Evolutionary conservation across 805 yeast species (phyloP).

Genomic region (Lipomyces spencermartinsiae): DNA sequence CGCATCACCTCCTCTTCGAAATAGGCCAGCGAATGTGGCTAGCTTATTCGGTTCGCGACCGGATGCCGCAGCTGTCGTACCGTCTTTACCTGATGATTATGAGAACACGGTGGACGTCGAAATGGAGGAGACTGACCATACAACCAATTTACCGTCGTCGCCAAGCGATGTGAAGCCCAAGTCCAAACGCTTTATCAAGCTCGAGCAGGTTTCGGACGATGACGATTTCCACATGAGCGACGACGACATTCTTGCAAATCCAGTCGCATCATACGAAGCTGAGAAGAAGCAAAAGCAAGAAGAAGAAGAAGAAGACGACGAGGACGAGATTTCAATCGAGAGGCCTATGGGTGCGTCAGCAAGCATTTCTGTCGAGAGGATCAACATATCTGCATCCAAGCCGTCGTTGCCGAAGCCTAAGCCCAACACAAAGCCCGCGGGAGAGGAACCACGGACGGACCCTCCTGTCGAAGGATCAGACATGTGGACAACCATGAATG

Average conservation of each 20-base stretch:
- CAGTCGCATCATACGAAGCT: too few relatives aligned
- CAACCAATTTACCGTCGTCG: constrained; percentile 2
- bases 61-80: not conserved
- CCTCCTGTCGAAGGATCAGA: constrained; percentile 16
- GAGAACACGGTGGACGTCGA: not conserved
- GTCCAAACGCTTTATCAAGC: not conserved
- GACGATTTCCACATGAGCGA: constrained; percentile 14
- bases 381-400: constrained; percentile 30
- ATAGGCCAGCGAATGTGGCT: not conserved
- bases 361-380: constrained; percentile 5
- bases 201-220: constrained; percentile 21
- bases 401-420: not conserved
- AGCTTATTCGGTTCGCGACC: not conserved
- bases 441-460: constrained; percentile 1
- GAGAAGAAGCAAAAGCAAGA: not conserved
- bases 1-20: not conserved
- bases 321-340: constrained; percentile 31
- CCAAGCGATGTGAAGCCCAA: constrained; percentile 3
- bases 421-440: not conserved
- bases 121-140: not conserved
- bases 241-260: not conserved
- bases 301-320: constrained; percentile 31
- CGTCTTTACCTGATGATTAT: not conserved
- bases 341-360: constrained; percentile 17
- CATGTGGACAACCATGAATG: constrained; percentile 28